These are phyloP conservation scores for Fagopyrum tataricum DNA, from an alignment of 148 eudicot genomes.

Conservation along the genomic window DNA sequence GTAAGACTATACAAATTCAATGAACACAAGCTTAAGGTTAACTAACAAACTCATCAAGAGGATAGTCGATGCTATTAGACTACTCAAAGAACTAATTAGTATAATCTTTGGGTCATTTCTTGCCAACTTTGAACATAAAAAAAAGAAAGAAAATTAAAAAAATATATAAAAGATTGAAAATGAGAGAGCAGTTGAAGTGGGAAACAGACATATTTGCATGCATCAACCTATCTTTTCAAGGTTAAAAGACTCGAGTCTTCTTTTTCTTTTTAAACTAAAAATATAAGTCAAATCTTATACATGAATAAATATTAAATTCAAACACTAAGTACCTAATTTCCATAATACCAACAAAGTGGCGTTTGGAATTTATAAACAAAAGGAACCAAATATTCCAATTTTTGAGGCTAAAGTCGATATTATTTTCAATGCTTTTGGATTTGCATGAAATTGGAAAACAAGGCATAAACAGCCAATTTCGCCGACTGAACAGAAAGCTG, in stretches of 20 bases:
- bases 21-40: too few species aligned
- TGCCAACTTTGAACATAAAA: slow-evolving; percentile 3
- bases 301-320: neutral
- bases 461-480: neutral
- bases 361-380: neutral
- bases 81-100: neutral
- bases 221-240: neutral
- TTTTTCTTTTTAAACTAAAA: neutral
- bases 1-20: too few species aligned
- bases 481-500: neutral
- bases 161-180: neutral
- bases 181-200: slow-evolving; percentile 4
- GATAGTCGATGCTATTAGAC: neutral
- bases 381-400: neutral
- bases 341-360: slow-evolving; percentile 1
- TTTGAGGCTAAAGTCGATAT: neutral
- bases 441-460: neutral
- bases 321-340: slow-evolving; percentile 3
- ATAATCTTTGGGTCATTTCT: neutral
- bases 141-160: neutral
- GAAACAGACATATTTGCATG: slow-evolving; percentile 5
- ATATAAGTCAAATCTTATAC: neutral
- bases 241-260: neutral
- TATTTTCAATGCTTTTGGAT: slow-evolving; percentile 3
- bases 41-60: neutral